A percentile compares a stretch with the other conserved stretches of the same genome.
Evolutionary conservation across 1,284 basidiomycete species (phyloP).

Genomic region (Cutaneotrichosporon cutaneum): DNA sequence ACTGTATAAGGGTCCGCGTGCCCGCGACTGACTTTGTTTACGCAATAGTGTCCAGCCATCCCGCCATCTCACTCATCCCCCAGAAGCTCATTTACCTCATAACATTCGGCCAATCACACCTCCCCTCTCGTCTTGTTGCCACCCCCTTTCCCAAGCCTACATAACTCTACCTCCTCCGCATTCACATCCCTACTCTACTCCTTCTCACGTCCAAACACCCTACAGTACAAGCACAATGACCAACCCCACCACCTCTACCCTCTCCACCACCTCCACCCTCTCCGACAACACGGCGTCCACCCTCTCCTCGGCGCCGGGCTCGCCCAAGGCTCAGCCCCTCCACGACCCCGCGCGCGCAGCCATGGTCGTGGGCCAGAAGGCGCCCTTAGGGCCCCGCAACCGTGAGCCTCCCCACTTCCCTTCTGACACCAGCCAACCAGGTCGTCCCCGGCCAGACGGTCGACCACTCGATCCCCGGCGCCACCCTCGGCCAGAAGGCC

Average conservation of each 20-base stretch:
- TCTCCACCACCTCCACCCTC: not conserved
- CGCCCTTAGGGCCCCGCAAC: conserved; percentile 68
- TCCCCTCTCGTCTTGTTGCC: not conserved
- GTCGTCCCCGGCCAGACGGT: conserved; percentile 49
- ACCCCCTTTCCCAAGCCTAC: not conserved
- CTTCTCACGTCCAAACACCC: not conserved
- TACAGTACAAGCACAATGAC: not conserved
- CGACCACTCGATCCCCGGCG: conserved; percentile 35
- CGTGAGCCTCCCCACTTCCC: conserved; percentile 15
- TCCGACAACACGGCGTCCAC: not conserved
- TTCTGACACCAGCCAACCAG: conserved; percentile 40
- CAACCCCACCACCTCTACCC: not conserved
- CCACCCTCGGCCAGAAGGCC: conserved; percentile 72
- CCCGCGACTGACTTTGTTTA: not conserved
- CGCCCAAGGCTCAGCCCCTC: conserved; percentile 56
- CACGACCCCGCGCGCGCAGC: conserved; percentile 80
- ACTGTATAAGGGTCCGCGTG: not conserved
- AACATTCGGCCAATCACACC: not conserved
- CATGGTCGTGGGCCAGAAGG: conserved; percentile 70
- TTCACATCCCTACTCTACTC: not conserved
- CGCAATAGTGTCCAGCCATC: not conserved
- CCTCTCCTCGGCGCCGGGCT: not conserved
- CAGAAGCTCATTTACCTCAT: conserved; percentile 1
- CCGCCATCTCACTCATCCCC: not conserved
- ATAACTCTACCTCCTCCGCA: not conserved